Percentiles rank a stretch among this genome's conserved stretches.
phyloP scores from a whole-genome alignment of 2,329 filamentous ascomycete species.

The Aspergillus hiratsukae region DNA sequence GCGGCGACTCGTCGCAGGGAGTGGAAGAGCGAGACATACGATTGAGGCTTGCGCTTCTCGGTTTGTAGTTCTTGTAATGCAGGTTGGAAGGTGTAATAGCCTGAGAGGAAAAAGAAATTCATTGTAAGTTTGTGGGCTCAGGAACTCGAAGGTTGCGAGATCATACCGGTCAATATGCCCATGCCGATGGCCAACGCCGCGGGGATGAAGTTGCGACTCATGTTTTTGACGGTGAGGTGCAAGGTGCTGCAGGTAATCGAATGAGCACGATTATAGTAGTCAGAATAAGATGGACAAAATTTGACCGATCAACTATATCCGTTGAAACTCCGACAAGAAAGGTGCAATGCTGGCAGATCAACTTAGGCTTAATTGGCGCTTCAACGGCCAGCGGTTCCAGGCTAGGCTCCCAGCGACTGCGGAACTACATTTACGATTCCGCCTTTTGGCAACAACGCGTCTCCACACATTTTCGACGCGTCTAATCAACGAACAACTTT shows the following conservation, averaged over 20 bases:
- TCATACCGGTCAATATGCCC: conserved; percentile 37
- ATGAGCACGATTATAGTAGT: not conserved
- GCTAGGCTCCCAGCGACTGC: not conserved
- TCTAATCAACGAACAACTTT: conserved; percentile 5
- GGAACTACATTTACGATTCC: conserved; percentile 9
- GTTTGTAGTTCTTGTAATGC: conserved; percentile 33
- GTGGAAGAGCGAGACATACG: conserved; percentile 6
- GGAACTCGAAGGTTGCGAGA: not conserved
- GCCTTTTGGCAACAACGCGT: conserved; percentile 15
- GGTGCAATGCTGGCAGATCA: not conserved
- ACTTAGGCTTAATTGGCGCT: not conserved
- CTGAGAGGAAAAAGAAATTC: conserved; percentile 23
- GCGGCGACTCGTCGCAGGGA: not conserved
- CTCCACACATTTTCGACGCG: conserved; percentile 25
- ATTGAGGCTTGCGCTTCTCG: conserved; percentile 20
- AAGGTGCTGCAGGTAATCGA: not conserved
- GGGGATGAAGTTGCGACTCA: conserved; percentile 38
- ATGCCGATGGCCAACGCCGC: conserved; percentile 35
- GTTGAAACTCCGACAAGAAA: not conserved
- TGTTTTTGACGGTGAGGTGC: conserved; percentile 9
- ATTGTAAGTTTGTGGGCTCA: conserved; percentile 7
- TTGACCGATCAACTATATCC: not conserved
- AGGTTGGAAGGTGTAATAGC: conserved; percentile 43
- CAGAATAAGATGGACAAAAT: not conserved
- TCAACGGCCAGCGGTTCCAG: not conserved